Conservation (phyloP, 2,329 filamentous ascomycete species). For the Calonectria pauciramosa region DNA sequence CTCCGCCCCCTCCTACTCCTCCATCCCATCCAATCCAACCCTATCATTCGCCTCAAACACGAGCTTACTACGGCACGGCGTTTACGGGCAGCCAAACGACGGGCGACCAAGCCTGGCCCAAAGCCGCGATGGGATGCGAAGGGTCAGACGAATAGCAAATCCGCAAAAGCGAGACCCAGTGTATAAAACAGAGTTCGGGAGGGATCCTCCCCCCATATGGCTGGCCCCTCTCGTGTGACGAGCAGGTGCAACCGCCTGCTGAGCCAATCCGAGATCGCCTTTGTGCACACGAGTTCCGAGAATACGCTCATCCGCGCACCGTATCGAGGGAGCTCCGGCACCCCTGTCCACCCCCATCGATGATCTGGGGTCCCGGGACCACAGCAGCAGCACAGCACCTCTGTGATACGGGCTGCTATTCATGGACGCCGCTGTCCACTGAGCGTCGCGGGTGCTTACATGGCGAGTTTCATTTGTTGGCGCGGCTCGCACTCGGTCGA, state of each 20-base stretch:
- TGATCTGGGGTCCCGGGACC: too few species aligned
- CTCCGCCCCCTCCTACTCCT: neutral
- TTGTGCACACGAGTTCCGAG: neutral
- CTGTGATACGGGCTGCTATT: slow-evolving; percentile 8
- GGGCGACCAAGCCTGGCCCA: neutral
- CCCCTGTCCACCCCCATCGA: neutral
- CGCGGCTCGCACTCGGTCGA: neutral
- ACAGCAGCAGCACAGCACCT: neutral
- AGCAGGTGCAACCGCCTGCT: neutral
- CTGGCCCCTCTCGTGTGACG: neutral
- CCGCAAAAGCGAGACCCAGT: neutral
- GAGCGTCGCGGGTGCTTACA: neutral
- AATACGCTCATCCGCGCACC: neutral
- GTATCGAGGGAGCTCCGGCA: neutral
- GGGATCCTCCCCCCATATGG: neutral
- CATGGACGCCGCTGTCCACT: neutral
- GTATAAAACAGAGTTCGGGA: neutral
- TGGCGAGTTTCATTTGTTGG: slow-evolving; percentile 12
- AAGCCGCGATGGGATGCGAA: neutral
- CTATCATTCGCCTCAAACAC: neutral
- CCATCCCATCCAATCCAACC: neutral
- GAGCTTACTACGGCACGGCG: neutral
- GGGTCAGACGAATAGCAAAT: neutral
- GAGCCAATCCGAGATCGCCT: neutral
- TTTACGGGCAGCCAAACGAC: neutral